A percentile compares a stretch with the other conserved stretches of the same genome.
These are phyloP conservation scores for Lumnitzera racemosa DNA, from an alignment of 345 rosid species.

Conservation along the genomic window DNA sequence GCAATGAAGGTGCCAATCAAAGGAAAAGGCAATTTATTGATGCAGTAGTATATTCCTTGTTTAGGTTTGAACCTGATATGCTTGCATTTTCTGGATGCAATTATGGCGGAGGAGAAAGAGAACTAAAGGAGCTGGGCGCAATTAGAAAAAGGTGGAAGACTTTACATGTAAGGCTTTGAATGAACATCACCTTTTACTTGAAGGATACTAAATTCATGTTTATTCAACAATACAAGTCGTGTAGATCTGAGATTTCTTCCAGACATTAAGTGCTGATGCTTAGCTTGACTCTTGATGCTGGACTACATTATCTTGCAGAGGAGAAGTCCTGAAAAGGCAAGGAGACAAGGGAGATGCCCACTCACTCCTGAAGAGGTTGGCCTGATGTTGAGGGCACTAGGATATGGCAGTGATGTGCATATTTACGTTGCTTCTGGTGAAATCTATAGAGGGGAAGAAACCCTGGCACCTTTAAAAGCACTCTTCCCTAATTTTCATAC, in stretches of 20 bases:
- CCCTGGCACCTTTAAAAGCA: constrained; percentile 71
- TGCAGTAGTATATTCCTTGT: constrained; percentile 18
- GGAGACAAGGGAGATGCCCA: constrained; percentile 97
- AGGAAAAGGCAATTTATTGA: too few relatives aligned
- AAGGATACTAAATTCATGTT: not conserved
- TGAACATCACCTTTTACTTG: not conserved
- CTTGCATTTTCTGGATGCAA: constrained; percentile 98
- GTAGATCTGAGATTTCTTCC: too few relatives aligned
- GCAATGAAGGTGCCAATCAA: too few relatives aligned
- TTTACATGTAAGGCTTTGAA: constrained; percentile 63
- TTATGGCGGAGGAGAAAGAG: constrained; percentile 96
- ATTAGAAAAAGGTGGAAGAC: constrained; percentile 97
- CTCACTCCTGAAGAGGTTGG: constrained; percentile 97
- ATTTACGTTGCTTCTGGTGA: constrained; percentile 98
- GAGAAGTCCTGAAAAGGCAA: constrained; percentile 74
- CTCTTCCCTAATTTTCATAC: constrained; percentile 86
- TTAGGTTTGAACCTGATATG: constrained; percentile 99
- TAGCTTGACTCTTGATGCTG: not conserved
- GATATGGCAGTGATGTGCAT: constrained; percentile 84
- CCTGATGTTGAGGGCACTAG: constrained; percentile 89
- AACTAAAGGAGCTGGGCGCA: constrained; percentile 66
- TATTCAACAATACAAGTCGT: not conserved
- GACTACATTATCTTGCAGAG: constrained; percentile 35
- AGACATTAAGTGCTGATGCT: not conserved
- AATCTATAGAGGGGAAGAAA: constrained; percentile 80